These are phyloP conservation scores for Platanthera guangdongensis DNA, from an alignment of 106 monocot genomes.

Conservation along the genomic window DNA sequence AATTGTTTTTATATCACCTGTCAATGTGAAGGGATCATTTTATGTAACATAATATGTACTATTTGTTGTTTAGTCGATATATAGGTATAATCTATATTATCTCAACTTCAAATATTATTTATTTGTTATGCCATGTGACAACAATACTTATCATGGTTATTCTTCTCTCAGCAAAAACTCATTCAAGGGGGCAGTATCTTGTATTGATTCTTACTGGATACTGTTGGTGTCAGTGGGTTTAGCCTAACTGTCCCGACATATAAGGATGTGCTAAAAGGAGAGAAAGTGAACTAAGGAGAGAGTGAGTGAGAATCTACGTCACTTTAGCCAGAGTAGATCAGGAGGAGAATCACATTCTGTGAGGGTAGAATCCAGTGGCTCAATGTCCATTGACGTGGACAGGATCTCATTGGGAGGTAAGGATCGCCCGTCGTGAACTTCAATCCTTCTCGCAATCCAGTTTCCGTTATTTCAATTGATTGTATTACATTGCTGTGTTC, in stretches of 20 bases:
- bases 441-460: not conserved
- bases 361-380: constrained; percentile 60
- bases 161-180: too few relatives aligned
- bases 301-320: too few relatives aligned
- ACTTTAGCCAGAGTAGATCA: not conserved
- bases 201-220: too few relatives aligned
- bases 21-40: too few relatives aligned
- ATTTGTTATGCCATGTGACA: too few relatives aligned
- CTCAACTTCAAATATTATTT: too few relatives aligned
- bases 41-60: too few relatives aligned
- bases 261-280: not conserved
- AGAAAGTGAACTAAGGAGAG: not conserved
- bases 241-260: not conserved
- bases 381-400: constrained; percentile 71
- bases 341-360: not conserved
- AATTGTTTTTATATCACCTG: too few relatives aligned
- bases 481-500: not conserved
- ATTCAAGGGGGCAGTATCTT: too few relatives aligned
- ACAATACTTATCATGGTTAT: too few relatives aligned
- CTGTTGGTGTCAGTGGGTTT: constrained; percentile 9
- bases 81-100: too few relatives aligned
- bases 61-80: too few relatives aligned
- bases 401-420: constrained; percentile 61
- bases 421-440: constrained; percentile 21
- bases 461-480: not conserved